Base-by-base conservation (phyloP, 2,329 filamentous ascomycete genomes). In the Hymenoscyphus scutula region DNA sequence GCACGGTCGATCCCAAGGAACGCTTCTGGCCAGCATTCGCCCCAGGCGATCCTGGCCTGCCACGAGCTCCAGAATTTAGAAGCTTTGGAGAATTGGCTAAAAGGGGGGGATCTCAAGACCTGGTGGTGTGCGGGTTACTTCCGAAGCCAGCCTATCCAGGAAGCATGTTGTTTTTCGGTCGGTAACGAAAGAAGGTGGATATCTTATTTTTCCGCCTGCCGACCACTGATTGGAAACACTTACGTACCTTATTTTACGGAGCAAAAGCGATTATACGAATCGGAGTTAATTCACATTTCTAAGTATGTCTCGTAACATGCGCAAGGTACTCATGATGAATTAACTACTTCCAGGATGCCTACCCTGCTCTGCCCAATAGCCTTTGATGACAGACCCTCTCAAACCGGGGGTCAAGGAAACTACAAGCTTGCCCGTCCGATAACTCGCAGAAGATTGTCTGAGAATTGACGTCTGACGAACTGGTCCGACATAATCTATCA, bases 61-160 rank as follows among this genome's bases (percentile, higher is more conserved):
- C 62, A 64, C 62, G 62, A 61, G 62, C 27, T 30, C n/a, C 19
- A 34, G 29, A 41, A 17, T 11, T 48, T 48, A 51, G 61, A 58
- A 58, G 58, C 62, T 32, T 62, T 57, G 38, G 48, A 53, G 25
- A 54, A 58, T 63, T 63, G 58, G 30, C 54, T 60, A n/a, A 58
- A 63, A 63, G 8, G 41, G 19, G 23, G 29, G 53, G 25, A 63
- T 60, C 53, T 48, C 54, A 13, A 45, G 25, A 19, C 25, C n/a
- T 55, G 51, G 34, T 19, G 58, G 19, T 56, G 51, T 38, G 58
- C 54, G 58, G 38, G 53, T 32, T 60, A 54, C 55, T 59, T 25
- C 53, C 58, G 51, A 51, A n/a, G 48, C 32, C 15, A 6, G 32
- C 32, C 41, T 55, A 32, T 37, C 23, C 51, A 56, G 53, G 34